Evolutionary conservation across 2,329 filamentous ascomycete species (phyloP), one percentile per base, ranked within the genome.

Genomic region (Xenoacremonium recifei): DNA sequence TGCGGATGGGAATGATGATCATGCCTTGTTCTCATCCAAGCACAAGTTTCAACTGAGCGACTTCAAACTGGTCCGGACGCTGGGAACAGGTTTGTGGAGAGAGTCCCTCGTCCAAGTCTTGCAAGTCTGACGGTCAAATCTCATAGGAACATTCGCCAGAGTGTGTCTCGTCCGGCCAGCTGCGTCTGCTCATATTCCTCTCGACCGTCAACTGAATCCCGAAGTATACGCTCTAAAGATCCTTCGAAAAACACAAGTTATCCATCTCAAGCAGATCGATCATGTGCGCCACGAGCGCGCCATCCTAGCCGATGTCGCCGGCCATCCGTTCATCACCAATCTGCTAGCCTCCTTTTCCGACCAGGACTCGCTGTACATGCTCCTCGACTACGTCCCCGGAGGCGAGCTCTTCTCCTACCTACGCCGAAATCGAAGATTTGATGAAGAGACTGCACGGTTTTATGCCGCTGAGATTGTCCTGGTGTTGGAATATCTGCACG

Each of bases 381-480:
- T 92, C 51, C 83, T 91, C 56, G 86, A 90, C 66, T 91, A 90
- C 63, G 84, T 89, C 52, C 87, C 86, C 39, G 87, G 88, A 42
- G 88, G 88, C 61, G 88, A 93, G 69, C 81, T 93, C 29, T 92
- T 93, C 65, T 89, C 82, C 56, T 92, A 92, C 59, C 73, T 93
- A 34, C 80, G 88, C 51, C 82, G 86, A 65, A 81, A 85, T 50
- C 80, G 87, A 48, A 82, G 86, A 49, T 93, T 93, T 66, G 85
- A 89, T 60, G 87, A 92, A 63, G 71, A 79, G 35, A 87, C 83
- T 35, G 84, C 87, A 9, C 84, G 85, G 48, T 92, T 92, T 71
- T 93, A 92, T 65, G 84, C 85, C 17, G 87, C 87, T 45, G 88
- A 92, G 67, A 91, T 92, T 42, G 86, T 90, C 10, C 72, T 92